Evolutionary conservation across 306 rosid genomes (phyloP).

Genomic region (Purshia tridentata): DNA sequence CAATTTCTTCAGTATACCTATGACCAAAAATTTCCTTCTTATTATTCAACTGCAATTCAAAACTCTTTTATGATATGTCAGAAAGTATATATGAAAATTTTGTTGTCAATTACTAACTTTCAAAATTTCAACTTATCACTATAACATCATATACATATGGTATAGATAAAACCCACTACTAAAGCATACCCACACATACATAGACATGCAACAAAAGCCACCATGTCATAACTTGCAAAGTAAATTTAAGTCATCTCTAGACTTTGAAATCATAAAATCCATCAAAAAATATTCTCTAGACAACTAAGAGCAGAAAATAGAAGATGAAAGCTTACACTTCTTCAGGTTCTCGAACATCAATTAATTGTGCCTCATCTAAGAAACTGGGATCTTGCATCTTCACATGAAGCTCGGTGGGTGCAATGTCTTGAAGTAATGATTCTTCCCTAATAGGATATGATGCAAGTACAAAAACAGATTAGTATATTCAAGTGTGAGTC

Average conservation of each 20-base stretch:
- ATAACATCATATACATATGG: background rate
- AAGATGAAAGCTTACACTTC: constrained; percentile 3
- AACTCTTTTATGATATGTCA: background rate
- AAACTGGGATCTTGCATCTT: constrained; percentile 75
- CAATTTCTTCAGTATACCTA: background rate
- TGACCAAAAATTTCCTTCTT: background rate
- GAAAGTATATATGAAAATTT: no score
- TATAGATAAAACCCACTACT: background rate
- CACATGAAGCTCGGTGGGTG: constrained; percentile 63
- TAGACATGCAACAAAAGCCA: background rate
- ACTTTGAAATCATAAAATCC: background rate
- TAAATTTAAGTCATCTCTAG: background rate
- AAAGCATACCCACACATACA: background rate
- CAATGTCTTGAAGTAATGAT: constrained; percentile 66
- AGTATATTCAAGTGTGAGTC: constrained; percentile 19
- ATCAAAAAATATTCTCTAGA: background rate
- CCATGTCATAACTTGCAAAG: background rate
- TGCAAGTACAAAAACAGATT: constrained; percentile 18
- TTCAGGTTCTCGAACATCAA: constrained; percentile 84
- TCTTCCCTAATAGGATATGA: constrained; percentile 59
- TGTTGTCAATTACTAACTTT: background rate
- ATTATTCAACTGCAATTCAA: background rate
- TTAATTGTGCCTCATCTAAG: constrained; percentile 69
- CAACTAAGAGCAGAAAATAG: background rate
- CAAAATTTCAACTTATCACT: background rate